phyloP scores from a whole-genome alignment of 2,329 filamentous ascomycete species.

The Alternaria arbusti region DNA sequence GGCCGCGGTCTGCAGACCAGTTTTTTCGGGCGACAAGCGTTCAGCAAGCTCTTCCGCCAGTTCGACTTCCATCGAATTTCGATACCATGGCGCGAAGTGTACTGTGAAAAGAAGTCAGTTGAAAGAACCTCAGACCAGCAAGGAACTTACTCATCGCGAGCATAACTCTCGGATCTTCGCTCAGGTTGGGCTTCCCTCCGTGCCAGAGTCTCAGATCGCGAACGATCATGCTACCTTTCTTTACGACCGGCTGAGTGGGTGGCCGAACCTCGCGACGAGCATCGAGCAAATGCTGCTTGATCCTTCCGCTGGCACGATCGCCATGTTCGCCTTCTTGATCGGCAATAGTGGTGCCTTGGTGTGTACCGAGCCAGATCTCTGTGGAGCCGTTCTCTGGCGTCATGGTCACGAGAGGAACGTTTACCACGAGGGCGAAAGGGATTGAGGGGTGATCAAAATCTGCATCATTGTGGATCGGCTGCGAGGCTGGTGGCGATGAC shows the following conservation, averaged over 20 bases:
- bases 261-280: slow-evolving; percentile 18
- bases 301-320: slow-evolving; percentile 38
- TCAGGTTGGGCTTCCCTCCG: slow-evolving; percentile 57
- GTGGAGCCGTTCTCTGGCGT: slow-evolving; percentile 56
- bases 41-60: slow-evolving; percentile 59
- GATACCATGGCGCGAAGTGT: slow-evolving; percentile 64
- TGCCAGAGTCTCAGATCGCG: slow-evolving; percentile 59
- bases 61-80: slow-evolving; percentile 64
- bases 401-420: slow-evolving; percentile 56
- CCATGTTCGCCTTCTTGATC: slow-evolving; percentile 51
- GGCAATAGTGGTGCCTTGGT: slow-evolving; percentile 45
- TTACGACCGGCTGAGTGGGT: slow-evolving; percentile 41
- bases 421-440: slow-evolving; percentile 57
- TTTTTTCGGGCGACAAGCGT: slow-evolving; percentile 51
- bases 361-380: slow-evolving; percentile 60
- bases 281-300: slow-evolving; percentile 34
- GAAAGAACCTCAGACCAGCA: neutral
- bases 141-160: slow-evolving; percentile 43
- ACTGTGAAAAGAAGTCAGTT: slow-evolving; percentile 34
- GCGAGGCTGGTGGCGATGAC: slow-evolving; percentile 41
- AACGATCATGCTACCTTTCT: slow-evolving; percentile 55
- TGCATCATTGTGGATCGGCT: slow-evolving; percentile 44
- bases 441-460: slow-evolving; percentile 42
- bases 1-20: slow-evolving; percentile 58
- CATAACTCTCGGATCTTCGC: slow-evolving; percentile 54